phyloP scores from a whole-genome alignment of 768 basidiomycete genomes.

The Albatrellus ellisii region DNA sequence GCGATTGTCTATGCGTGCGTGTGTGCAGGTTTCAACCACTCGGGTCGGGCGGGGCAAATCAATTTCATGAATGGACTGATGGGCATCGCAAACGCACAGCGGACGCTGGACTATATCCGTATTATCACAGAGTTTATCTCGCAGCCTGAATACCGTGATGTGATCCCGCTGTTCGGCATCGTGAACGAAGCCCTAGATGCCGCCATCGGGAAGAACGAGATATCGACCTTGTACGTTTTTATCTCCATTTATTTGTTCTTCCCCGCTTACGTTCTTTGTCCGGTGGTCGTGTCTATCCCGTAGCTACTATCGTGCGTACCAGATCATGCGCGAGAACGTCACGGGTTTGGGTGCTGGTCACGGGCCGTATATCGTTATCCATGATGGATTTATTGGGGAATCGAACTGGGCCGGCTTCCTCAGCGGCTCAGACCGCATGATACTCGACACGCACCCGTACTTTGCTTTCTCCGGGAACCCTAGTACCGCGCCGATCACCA shows the following conservation, averaged over 20 bases:
- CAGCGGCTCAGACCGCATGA: constrained; percentile 28
- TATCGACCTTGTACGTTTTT: constrained; percentile 47
- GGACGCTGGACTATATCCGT: constrained; percentile 68
- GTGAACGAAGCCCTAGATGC: constrained; percentile 48
- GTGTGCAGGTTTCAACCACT: constrained; percentile 39
- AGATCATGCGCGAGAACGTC: constrained; percentile 63
- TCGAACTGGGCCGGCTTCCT: constrained; percentile 28
- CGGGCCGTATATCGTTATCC: constrained; percentile 43
- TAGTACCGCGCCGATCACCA: constrained; percentile 12
- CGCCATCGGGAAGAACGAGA: constrained; percentile 40
- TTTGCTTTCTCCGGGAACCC: constrained; percentile 15
- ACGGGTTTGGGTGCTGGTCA: constrained; percentile 61
- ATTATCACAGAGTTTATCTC: constrained; percentile 73
- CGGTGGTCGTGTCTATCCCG: constrained; percentile 24
- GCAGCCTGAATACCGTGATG: constrained; percentile 56
- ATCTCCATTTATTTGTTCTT: constrained; percentile 2
- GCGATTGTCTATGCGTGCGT: not conserved
- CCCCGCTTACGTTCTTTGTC: not conserved
- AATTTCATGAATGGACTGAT: constrained; percentile 65
- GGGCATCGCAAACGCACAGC: constrained; percentile 83
- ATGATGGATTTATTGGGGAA: constrained; percentile 44
- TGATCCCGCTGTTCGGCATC: constrained; percentile 51
- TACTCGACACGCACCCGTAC: constrained; percentile 42
- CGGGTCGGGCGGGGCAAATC: constrained; percentile 44
- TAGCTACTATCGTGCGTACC: constrained; percentile 46